Base-by-base conservation (phyloP, 805 yeast genomes). In the Lipomyces sp. region DNA sequence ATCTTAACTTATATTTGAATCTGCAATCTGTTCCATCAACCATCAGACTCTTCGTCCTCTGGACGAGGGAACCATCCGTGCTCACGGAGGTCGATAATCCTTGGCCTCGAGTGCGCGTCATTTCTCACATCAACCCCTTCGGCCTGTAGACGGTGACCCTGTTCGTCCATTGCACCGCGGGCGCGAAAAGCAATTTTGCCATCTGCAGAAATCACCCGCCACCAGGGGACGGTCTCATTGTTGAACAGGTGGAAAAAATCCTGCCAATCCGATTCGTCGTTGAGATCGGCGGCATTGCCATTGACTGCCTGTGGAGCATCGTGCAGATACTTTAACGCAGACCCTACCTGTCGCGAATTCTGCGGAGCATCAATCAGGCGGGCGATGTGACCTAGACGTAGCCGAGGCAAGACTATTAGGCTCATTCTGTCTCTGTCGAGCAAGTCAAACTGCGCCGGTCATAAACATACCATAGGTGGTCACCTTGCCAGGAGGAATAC, bases 311-410 rank as follows among this genome's bases (percentile, higher is more conserved):
- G 32, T 3, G 54, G 54, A 24, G 33, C 30, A 32, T 55, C 37
- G 32, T 66, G 80, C 13, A 86, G 79, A 57, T 83, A 79, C 75
- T 90, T 90, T 66, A 90, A 77, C 0, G 92, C 84, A 39, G 83
- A 82, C 0, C 96, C 96, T 0, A 90, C 95, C 66, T 86, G 92
- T 4, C 96, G 80, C 0, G 95, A 82, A 69, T 89, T 87, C 59
- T 79, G 83, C 0, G 96, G 95, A 59, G 82, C 79, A 37, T 82
- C 83, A 0, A 88, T 80, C 8, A 89, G 76, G 66, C 83, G 82
- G 0, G 95, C 95, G 7, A 90, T 85, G 74, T 89, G 93, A 1
- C 91, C 83, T 79, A 13, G 15, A 10, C 39, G 24, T 24, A 24
- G 24, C 24, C 24, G 24, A 24, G 24, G 24, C 1, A 24, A 37